phyloP scores from a whole-genome alignment of 2,329 filamentous ascomycete species.

The Samsoniella hepiali region DNA sequence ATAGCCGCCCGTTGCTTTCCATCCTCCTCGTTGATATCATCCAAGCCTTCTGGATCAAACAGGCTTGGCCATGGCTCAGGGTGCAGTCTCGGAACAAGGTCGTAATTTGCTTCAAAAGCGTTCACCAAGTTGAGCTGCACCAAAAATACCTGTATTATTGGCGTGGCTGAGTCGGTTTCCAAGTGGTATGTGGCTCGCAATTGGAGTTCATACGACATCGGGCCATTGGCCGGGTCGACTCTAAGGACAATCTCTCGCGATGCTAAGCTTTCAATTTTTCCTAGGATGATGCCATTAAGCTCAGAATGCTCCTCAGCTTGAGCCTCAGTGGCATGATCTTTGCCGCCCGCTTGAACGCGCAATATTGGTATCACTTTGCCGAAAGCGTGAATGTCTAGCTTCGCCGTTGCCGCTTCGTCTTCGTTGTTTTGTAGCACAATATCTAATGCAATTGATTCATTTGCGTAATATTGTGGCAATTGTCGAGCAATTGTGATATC shows the following conservation, averaged over 20 bases:
- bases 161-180: slow-evolving; percentile 73
- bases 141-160: slow-evolving; percentile 69
- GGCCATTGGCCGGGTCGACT: slow-evolving; percentile 49
- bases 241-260: slow-evolving; percentile 44
- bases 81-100: slow-evolving; percentile 77
- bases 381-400: slow-evolving; percentile 65
- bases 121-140: slow-evolving; percentile 70
- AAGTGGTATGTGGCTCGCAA: slow-evolving; percentile 76
- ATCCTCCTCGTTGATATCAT: slow-evolving; percentile 33
- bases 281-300: slow-evolving; percentile 42
- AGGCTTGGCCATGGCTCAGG: slow-evolving; percentile 80
- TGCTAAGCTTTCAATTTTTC: slow-evolving; percentile 45
- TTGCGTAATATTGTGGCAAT: slow-evolving; percentile 75
- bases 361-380: slow-evolving; percentile 54
- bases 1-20: slow-evolving; percentile 31
- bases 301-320: slow-evolving; percentile 40
- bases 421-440: slow-evolving; percentile 79
- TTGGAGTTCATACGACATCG: slow-evolving; percentile 62
- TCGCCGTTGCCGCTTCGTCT: slow-evolving; percentile 70
- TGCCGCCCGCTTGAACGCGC: slow-evolving; percentile 37
- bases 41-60: slow-evolving; percentile 61
- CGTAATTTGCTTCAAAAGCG: slow-evolving; percentile 90
- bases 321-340: slow-evolving; percentile 32
- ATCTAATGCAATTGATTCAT: slow-evolving; percentile 68
- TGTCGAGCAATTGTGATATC: slow-evolving; percentile 64